Conservation (phyloP, 352 stramenopile species). For the Globisporangium nagaii region DNA sequence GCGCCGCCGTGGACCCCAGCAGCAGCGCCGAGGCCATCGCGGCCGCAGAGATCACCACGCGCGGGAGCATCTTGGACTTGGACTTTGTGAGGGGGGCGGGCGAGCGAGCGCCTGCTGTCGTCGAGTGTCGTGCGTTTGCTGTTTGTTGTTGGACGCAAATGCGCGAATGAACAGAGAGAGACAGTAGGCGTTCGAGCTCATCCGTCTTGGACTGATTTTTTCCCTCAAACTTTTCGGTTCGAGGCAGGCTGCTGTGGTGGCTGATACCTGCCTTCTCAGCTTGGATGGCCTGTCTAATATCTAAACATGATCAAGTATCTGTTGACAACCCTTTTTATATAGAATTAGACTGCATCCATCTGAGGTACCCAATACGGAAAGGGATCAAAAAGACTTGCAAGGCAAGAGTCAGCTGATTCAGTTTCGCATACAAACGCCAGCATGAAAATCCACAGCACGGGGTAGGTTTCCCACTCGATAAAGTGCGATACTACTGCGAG, state of each 20-base stretch:
- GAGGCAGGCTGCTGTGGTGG: too few species aligned
- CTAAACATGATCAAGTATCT: too few species aligned
- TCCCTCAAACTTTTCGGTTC: too few species aligned
- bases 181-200: too few species aligned
- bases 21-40: slow-evolving; percentile 26
- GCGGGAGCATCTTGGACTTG: slow-evolving; percentile 16
- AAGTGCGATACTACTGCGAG: not conserved
- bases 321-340: too few species aligned
- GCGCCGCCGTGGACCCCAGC: slow-evolving; percentile 26
- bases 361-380: too few species aligned
- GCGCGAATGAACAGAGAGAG: slow-evolving; percentile 1
- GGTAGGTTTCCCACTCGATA: not conserved
- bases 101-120: too few species aligned
- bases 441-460: slow-evolving; percentile 4
- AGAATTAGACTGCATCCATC: too few species aligned
- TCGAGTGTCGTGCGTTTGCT: not conserved
- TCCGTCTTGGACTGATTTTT: too few species aligned
- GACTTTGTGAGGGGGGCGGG: not conserved
- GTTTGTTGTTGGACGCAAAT: not conserved
- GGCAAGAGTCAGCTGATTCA: not conserved
- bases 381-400: too few species aligned
- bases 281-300: too few species aligned
- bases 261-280: too few species aligned
- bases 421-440: not conserved
- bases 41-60: slow-evolving; percentile 20